Evolutionary conservation across 2,329 filamentous ascomycete genomes (phyloP).

Genomic region (Corinectria fuckeliana): DNA sequence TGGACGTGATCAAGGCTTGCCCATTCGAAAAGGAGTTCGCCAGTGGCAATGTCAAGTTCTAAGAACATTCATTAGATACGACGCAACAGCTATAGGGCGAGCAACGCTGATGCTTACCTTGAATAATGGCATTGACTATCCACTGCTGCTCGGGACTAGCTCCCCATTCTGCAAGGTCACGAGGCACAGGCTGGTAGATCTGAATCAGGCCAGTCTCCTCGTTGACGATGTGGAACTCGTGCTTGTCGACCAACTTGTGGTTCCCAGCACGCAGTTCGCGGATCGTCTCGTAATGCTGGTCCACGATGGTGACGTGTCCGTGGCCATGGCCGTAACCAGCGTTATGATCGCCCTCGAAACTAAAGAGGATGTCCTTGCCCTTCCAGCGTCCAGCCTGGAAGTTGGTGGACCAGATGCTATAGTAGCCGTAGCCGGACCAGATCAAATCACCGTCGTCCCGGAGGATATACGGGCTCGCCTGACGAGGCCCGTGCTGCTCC

Average conservation of each 20-base stretch:
- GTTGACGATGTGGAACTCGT: constrained; percentile 62
- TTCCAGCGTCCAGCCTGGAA: constrained; percentile 59
- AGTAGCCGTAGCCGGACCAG: constrained; percentile 62
- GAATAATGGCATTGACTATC: constrained; percentile 62
- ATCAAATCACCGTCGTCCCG: constrained; percentile 60
- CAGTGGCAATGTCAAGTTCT: constrained; percentile 58
- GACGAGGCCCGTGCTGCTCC: constrained; percentile 54
- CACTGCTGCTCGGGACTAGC: constrained; percentile 57
- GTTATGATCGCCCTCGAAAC: constrained; percentile 61
- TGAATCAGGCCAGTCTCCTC: constrained; percentile 60
- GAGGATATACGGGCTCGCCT: constrained; percentile 63
- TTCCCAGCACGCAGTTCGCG: constrained; percentile 58
- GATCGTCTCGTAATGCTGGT: constrained; percentile 61
- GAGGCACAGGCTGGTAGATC: constrained; percentile 58
- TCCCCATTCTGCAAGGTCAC: constrained; percentile 53
- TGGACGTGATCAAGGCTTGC: constrained; percentile 36
- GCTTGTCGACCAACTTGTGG: constrained; percentile 58
- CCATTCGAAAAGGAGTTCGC: constrained; percentile 58
- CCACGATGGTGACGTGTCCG: constrained; percentile 59
- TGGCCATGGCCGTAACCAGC: constrained; percentile 59
- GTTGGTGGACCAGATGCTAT: constrained; percentile 59
- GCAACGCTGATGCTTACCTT: constrained; percentile 48
- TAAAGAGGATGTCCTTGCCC: constrained; percentile 59
- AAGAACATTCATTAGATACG: constrained; percentile 11
- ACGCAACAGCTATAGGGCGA: neutral